A percentile compares a stretch with the other conserved stretches of the same genome.
These are phyloP conservation scores for Aspergillus novofumigatus DNA, from an alignment of 2,329 filamentous ascomycete genomes.

Conservation along the genomic window DNA sequence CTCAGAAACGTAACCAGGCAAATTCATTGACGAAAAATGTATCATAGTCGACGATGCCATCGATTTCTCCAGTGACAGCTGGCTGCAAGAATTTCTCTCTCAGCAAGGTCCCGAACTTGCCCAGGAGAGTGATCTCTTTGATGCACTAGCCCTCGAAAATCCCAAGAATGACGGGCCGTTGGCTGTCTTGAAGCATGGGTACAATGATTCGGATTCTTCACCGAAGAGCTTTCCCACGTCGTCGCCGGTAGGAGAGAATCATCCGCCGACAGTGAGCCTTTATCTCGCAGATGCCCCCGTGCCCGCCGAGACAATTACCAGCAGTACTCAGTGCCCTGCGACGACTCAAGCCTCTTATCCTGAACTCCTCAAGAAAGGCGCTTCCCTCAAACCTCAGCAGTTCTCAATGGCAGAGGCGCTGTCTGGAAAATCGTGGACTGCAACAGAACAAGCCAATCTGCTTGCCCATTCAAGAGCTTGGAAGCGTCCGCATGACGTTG, in stretches of 20 bases:
- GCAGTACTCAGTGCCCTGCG: not conserved
- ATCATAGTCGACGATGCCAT: conserved; percentile 14
- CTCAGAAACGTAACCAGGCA: not conserved
- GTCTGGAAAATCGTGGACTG: not conserved
- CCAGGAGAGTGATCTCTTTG: conserved; percentile 10
- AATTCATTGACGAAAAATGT: not conserved
- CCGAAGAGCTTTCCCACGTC: not conserved
- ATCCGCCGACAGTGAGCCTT: not conserved
- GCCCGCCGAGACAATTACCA: not conserved
- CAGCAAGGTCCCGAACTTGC: conserved; percentile 10
- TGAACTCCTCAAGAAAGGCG: conserved; percentile 7
- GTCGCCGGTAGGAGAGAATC: conserved; percentile 1
- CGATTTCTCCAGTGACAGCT: conserved; percentile 23
- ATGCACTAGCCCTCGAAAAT: conserved; percentile 6
- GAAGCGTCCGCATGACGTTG: conserved; percentile 2
- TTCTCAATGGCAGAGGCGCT: conserved; percentile 1
- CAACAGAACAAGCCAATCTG: not conserved
- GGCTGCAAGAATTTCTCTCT: conserved; percentile 28
- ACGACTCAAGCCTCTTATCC: not conserved
- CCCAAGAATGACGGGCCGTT: conserved; percentile 3
- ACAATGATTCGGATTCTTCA: conserved; percentile 1
- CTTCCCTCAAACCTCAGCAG: conserved; percentile 7
- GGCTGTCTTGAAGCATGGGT: not conserved
- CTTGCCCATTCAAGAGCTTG: conserved; percentile 1
- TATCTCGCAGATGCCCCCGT: not conserved